Percentiles rank a stretch among this genome's conserved stretches.
Conservation (phyloP, 208 protist genomes). For the Leishmania amazonensis region DNA sequence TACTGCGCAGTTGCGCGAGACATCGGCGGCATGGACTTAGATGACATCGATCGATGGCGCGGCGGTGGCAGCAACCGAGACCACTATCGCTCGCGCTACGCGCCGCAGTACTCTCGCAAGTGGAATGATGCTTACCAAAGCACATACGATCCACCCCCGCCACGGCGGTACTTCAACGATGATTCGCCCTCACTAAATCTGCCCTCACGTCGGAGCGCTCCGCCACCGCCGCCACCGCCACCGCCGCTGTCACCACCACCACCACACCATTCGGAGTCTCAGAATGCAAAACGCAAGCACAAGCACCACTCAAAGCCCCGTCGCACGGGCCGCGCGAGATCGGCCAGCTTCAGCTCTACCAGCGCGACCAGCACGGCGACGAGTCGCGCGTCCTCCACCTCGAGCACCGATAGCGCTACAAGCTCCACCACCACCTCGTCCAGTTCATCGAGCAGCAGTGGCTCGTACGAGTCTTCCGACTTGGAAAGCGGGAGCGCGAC, state of each 20-base stretch:
- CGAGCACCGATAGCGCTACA: conserved; percentile 18
- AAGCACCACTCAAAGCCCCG: background rate
- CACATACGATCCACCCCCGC: background rate
- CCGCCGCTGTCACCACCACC: conserved; percentile 12
- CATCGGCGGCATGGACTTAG: conserved; percentile 15
- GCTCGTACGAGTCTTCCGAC: conserved; percentile 9
- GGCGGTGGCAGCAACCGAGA: conserved; percentile 2
- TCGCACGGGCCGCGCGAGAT: background rate
- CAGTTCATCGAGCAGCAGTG: conserved; percentile 7
- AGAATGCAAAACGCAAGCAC: conserved; percentile 2
- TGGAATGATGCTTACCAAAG: conserved; percentile 18
- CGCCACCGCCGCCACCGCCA: conserved; percentile 19
- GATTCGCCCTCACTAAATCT: background rate
- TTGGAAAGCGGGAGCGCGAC: conserved; percentile 3
- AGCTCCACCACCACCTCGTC: conserved; percentile 2
- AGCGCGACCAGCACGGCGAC: conserved; percentile 1
- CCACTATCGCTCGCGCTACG: conserved; percentile 10
- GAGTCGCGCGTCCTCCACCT: background rate
- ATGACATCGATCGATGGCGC: conserved; percentile 27
- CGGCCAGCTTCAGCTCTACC: background rate
- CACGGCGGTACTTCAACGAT: conserved; percentile 21
- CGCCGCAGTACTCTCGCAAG: background rate
- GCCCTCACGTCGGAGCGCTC: conserved; percentile 1
- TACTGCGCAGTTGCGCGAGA: background rate
- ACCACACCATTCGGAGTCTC: background rate